Evolutionary conservation across 2,329 filamentous ascomycete species (phyloP), one percentile per base, ranked within the genome.

Genomic region (Hypomyces perniciosus): DNA sequence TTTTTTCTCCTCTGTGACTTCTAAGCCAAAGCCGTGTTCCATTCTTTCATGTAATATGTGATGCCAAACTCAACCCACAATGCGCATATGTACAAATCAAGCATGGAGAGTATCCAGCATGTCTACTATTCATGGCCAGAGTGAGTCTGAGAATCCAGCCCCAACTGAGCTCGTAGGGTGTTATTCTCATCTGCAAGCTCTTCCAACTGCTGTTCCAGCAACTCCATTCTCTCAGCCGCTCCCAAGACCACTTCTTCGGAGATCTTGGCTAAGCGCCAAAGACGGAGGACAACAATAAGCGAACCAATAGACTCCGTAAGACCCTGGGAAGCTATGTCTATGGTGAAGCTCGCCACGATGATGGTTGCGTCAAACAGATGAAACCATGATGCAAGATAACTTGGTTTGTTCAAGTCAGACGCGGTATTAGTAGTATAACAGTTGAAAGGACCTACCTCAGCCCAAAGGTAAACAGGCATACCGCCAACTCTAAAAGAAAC

Each of bases 191-290:
- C 68, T 59, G 79, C 75, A 7, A 85, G 65, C 28, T 72, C 66
- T 44, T 76, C 72, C 28, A 86, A 69, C 49, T 73, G 66, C 46
- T 72, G 65, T 56, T 79, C 71, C 37, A 86, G 66, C 8, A 74
- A 73, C 54, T 83, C 81, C 69, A 82, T 78, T 61, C 81, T 73
- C 65, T 86, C 83, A 34, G 78, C 69, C 1, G 82, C 81, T 7
- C 81, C 82, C 6, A 83, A 74, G 30, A 78, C 78, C 54, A 86
- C 72, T 65, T 88, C 84, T 60, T 88, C 82, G 6, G 85, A 79
- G 46, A 87, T 84, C 69, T 87, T 86, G 62, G 86, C 80, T 41
- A 88, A 75, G 12, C 85, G 76, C 80, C 83, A 86, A 4, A 88
- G 70, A 48, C 84, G 79, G 41, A 88, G 68, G 4, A 86, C 73